Conservation (phyloP, 495 filamentous ascomycete genomes). For the Tuber borchii region DNA sequence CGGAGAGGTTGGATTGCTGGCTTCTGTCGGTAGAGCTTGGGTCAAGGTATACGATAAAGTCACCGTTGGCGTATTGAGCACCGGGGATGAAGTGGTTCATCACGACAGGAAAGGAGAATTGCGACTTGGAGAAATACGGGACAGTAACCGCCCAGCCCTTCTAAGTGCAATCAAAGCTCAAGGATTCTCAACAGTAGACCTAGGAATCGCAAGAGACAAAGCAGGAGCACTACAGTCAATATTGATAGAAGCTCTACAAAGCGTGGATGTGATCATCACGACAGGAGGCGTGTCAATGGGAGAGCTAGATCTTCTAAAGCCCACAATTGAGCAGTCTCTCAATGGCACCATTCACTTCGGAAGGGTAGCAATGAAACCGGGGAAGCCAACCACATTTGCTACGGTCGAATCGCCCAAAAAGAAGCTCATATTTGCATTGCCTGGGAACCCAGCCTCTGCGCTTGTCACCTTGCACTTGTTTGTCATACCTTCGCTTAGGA, state of each 20-base stretch:
- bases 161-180: constrained; percentile 67
- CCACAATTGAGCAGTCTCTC: constrained; percentile 83
- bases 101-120: constrained; percentile 60
- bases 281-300: constrained; percentile 97
- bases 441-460: constrained; percentile 89
- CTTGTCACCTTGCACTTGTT: constrained; percentile 91
- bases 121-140: constrained; percentile 75
- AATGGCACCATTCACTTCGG: constrained; percentile 96
- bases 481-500: constrained; percentile 79
- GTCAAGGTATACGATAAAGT: constrained; percentile 74
- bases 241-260: constrained; percentile 64
- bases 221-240: constrained; percentile 67
- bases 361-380: constrained; percentile 93
- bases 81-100: constrained; percentile 86
- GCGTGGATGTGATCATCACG: constrained; percentile 78
- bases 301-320: constrained; percentile 93
- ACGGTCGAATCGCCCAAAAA: constrained; percentile 57
- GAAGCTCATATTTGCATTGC: constrained; percentile 81
- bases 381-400: constrained; percentile 94
- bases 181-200: constrained; percentile 72
- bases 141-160: constrained; percentile 84
- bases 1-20: constrained; percentile 83
- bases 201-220: constrained; percentile 81
- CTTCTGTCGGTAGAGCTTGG: constrained; percentile 68
- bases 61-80: constrained; percentile 79